Evolutionary conservation across 73 alveolate species (phyloP), one percentile per base, ranked within the genome.

Genomic region (Paramecium tetraurelia): DNA sequence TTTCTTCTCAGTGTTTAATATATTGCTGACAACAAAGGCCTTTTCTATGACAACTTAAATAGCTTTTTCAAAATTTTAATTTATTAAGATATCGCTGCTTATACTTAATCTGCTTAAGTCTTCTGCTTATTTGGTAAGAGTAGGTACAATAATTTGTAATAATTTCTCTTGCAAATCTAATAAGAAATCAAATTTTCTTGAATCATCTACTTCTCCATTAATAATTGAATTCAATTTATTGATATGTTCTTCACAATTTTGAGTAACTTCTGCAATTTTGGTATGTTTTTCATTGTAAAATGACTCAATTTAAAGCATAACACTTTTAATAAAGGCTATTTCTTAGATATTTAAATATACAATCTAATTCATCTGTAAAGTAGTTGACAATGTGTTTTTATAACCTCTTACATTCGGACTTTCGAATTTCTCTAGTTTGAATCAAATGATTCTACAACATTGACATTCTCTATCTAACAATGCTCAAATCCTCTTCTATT

Each of bases 181-280:
- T 40, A 75, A 75, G 68, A 75, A 75, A 40, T 75, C 87, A 44
- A 75, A 75, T 75, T 75, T 75, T 21, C 87, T 75, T 36, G 87
- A 75, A 40, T 75, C 87, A 36, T 75, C 87, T 8, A 75, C 87
- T 36, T 75, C 87, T 75, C 87, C 87, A 75, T 75, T 75, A 2
- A 75, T 33, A 31, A 75, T 75, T 29, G 57, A 75, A 75, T 75
- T 75, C 29, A 75, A 36, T n/a, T 75, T 75, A 75, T 75, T 75
- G n/a, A 75, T 21, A 75, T 75, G 63, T 31, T 75, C 87, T 35
- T 75, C 87, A n/a, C 87, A 75, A 40, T 75, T 75, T 75, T 75
- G 29, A 31, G 48, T 75, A 36, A 75, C 87, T 40, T 29, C 57
- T 33, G 87, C 87, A 11, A 75, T 44, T 16, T 75, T 75, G 14